These are phyloP conservation scores for Coniosporium tulheliwenetii DNA, from an alignment of 2,329 filamentous ascomycete species.

Conservation along the genomic window DNA sequence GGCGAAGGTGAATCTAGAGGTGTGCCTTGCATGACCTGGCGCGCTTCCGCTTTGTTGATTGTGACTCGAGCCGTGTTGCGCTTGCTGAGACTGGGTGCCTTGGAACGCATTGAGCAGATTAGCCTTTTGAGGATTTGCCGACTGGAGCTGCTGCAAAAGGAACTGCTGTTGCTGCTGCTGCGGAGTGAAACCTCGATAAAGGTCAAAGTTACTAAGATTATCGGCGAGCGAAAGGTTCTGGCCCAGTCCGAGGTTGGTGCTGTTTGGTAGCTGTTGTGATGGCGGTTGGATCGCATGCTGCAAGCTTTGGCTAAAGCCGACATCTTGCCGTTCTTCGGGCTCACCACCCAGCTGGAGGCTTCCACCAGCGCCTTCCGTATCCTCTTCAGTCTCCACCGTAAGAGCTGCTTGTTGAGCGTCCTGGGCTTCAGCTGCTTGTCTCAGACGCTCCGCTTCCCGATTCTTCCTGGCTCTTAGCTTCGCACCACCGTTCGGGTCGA, in stretches of 20 bases:
- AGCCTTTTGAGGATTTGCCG: conserved; percentile 35
- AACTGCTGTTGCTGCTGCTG: conserved; percentile 59
- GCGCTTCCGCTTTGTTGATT: conserved; percentile 38
- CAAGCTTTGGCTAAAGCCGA: conserved; percentile 40
- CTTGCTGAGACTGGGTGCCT: conserved; percentile 30
- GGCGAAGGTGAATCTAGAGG: conserved; percentile 76
- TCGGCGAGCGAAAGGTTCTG: conserved; percentile 17
- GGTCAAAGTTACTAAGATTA: conserved; percentile 28
- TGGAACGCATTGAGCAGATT: conserved; percentile 33
- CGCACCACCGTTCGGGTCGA: conserved; percentile 67
- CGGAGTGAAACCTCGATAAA: conserved; percentile 62
- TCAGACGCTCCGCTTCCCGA: conserved; percentile 43
- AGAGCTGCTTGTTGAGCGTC: conserved; percentile 32
- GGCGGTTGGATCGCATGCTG: conserved; percentile 59
- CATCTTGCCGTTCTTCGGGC: conserved; percentile 62
- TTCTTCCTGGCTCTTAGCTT: conserved; percentile 59
- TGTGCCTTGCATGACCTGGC: conserved; percentile 63
- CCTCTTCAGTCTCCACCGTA: conserved; percentile 48
- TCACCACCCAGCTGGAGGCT: conserved; percentile 86
- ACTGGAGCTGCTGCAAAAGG: conserved; percentile 46
- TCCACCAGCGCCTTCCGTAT: conserved; percentile 51
- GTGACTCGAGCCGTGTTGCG: conserved; percentile 28
- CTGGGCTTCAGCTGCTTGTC: conserved; percentile 38
- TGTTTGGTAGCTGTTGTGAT: conserved; percentile 46
- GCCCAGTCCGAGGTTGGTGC: conserved; percentile 14